Conservation (phyloP, 805 yeast genomes). For the Nakazawaea molendinolei region DNA sequence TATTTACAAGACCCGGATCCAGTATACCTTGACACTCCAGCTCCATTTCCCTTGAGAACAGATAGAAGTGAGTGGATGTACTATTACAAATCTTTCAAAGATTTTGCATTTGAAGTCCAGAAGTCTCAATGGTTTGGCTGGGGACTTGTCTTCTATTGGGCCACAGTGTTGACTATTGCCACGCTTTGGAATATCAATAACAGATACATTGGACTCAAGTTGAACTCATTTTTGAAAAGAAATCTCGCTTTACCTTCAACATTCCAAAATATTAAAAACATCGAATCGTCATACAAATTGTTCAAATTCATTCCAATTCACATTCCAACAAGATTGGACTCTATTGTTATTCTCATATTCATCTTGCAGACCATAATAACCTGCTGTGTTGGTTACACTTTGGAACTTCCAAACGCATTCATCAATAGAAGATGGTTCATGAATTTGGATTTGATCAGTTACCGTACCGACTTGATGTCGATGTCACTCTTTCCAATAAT, state of each 20-base stretch:
- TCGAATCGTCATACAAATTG: constrained; percentile 4
- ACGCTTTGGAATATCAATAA: constrained; percentile 22
- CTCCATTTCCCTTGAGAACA: constrained; percentile 27
- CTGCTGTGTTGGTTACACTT: constrained; percentile 27
- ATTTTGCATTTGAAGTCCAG: constrained; percentile 28
- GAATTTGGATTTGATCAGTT: constrained; percentile 35
- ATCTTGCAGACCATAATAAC: constrained; percentile 25
- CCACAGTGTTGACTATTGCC: constrained; percentile 24
- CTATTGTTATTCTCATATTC: constrained; percentile 25
- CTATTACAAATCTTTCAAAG: constrained; percentile 28
- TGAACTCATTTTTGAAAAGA: constrained; percentile 5
- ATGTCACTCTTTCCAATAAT: constrained; percentile 50
- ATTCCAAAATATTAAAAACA: constrained; percentile 1
- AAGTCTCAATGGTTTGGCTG: constrained; percentile 35
- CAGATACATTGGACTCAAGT: constrained; percentile 13
- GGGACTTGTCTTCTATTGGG: constrained; percentile 40
- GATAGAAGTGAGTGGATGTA: constrained; percentile 25
- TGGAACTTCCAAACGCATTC: constrained; percentile 33
- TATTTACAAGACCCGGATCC: constrained; percentile 25
- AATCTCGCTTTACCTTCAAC: constrained; percentile 7
- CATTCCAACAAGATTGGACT: constrained; percentile 17
- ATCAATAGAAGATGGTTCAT: constrained; percentile 23
- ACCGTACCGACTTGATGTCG: constrained; percentile 46
- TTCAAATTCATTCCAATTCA: constrained; percentile 8
- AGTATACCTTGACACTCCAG: constrained; percentile 17